Base-by-base conservation (phyloP, 805 yeast species). In the Jamesozyma gamospora region DNA sequence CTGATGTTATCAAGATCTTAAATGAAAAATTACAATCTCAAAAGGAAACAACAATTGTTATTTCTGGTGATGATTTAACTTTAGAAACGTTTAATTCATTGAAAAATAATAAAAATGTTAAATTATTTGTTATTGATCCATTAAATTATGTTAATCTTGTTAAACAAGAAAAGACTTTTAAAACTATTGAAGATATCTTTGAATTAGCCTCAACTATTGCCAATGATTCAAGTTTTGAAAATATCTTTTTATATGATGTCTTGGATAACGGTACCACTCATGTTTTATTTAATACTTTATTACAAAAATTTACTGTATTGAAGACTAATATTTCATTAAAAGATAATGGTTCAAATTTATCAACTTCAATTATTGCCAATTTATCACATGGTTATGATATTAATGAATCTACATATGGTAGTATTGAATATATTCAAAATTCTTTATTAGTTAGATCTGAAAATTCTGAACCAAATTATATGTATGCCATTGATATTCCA, bases 11-110 rank as follows among this genome's bases (percentile, higher is more conserved):
- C 11, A 60, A 59, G 2, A 72, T 69, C 0, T 60, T 82, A 32
- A 46, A 55, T 4, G 61, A 60, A 7, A 58, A 62, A 36, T 42
- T 74, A 21, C 52, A 49, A 1, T 48, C 56, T 26, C 49, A 59
- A 31, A 57, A 61, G 2, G 51, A 56, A 1, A 58, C 67, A 4
- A 48, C 84, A 16, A 75, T 84, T 1, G 67, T 86, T 32, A 95
- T 87, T 55, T 94, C 96, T 0, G 95, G 87, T 4, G 72, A 87
- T 73, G 77, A 81, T 9, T 76, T 92, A 3, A 83, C 95, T 0
- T 76, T 92, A 0, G 95, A 95, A 1, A 70, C 74, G n/a, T n/a
- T n/a, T n/a, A n/a, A n/a, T n/a, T n/a, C n/a, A n/a, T n/a, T n/a
- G n/a, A n/a, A n/a, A n/a, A n/a, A n/a, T n/a, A n/a, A n/a, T n/a